A percentile compares a stretch with the other conserved stretches of the same genome.
Conservation (phyloP, 2,329 filamentous ascomycete genomes). For the Neophaeococcomyces aloes region DNA sequence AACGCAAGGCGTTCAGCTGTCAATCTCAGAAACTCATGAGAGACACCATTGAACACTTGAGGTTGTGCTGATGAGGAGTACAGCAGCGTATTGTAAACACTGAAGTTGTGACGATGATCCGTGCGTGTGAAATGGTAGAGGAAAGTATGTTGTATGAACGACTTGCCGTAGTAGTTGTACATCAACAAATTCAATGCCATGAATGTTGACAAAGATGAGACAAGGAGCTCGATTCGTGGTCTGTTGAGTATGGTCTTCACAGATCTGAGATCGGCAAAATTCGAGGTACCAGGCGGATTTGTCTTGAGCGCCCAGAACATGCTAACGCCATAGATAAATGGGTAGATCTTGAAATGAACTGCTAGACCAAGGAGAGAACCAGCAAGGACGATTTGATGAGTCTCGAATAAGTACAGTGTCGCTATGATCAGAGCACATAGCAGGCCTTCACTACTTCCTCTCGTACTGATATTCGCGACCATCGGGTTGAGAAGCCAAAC, state of each 20-base stretch:
- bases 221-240: constrained; percentile 28
- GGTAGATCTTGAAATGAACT: constrained; percentile 98
- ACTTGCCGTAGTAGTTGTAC: constrained; percentile 65
- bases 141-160: constrained; percentile 83
- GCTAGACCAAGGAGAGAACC: constrained; percentile 67
- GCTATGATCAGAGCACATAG: constrained; percentile 75
- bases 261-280: constrained; percentile 15
- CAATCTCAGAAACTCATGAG: constrained; percentile 25
- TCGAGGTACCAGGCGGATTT: constrained; percentile 3
- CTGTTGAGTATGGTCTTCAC: constrained; percentile 29
- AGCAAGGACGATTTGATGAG: constrained; percentile 52
- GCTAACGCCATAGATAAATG: constrained; percentile 77
- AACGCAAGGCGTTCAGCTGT: constrained; percentile 74
- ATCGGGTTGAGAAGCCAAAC: constrained; percentile 96
- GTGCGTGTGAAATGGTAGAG: constrained; percentile 85
- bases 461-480: constrained; percentile 92
- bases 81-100: constrained; percentile 83
- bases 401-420: constrained; percentile 70
- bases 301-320: constrained; percentile 33
- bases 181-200: constrained; percentile 62
- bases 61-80: constrained; percentile 67
- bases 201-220: constrained; percentile 64
- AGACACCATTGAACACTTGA: constrained; percentile 15
- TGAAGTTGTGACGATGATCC: constrained; percentile 98
- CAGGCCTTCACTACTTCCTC: constrained; percentile 86